Evolutionary conservation across 2,329 filamentous ascomycete genomes (phyloP).

Genomic region (Fonsecaea erecta): DNA sequence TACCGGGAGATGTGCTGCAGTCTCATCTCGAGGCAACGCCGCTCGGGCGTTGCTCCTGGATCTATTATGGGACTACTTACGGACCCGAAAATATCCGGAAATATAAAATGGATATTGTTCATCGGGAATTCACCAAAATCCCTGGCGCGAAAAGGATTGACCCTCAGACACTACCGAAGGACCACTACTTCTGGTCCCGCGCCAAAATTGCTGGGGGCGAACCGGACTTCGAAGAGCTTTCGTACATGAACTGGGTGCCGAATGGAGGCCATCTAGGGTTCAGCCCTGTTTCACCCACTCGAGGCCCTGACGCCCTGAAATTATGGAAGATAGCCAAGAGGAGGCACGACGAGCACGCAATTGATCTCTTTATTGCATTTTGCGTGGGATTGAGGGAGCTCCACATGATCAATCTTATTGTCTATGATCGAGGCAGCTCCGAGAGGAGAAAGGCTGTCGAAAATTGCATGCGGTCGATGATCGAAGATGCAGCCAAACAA

Average conservation of each 20-base stretch:
- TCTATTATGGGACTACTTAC: conserved; percentile 43
- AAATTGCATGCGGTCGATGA: conserved; percentile 41
- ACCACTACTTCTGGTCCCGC: conserved; percentile 41
- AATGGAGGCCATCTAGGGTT: conserved; percentile 44
- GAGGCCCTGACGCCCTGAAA: conserved; percentile 40
- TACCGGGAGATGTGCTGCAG: conserved; percentile 40
- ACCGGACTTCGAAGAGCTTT: conserved; percentile 41
- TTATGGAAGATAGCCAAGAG: conserved; percentile 39
- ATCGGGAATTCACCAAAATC: conserved; percentile 40
- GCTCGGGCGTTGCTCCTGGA: conserved; percentile 39
- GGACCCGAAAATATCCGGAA: conserved; percentile 35
- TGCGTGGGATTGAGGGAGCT: conserved; percentile 40
- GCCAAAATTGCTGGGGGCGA: conserved; percentile 39
- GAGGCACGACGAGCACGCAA: conserved; percentile 32
- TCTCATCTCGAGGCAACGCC: conserved; percentile 39
- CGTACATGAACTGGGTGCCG: conserved; percentile 43
- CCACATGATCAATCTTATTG: conserved; percentile 44
- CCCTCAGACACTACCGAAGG: conserved; percentile 40
- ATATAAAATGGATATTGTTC: conserved; percentile 39
- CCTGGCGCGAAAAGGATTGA: conserved; percentile 42
- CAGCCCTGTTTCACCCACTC: conserved; percentile 44
- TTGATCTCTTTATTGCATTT: conserved; percentile 36
- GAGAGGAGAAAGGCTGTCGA: conserved; percentile 37
- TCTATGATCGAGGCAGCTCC: conserved; percentile 40
- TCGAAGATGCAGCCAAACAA: conserved; percentile 46